These are phyloP conservation scores for Sporothrix euskadiensis DNA, from an alignment of 2,329 filamentous ascomycete species.

Conservation along the genomic window DNA sequence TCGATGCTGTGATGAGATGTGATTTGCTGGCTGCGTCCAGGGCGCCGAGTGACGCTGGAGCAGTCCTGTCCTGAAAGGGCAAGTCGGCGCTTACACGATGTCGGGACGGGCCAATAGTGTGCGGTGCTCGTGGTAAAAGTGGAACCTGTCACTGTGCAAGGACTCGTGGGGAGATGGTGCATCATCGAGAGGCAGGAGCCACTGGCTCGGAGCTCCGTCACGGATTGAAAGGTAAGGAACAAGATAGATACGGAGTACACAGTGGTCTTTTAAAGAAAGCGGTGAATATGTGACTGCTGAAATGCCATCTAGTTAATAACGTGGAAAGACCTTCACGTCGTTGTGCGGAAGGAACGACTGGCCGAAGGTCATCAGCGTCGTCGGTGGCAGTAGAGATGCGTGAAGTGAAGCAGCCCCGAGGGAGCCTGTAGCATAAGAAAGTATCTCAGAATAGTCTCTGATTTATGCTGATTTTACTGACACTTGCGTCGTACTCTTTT, in stretches of 20 bases:
- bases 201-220: neutral
- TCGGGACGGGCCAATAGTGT: constrained; percentile 28
- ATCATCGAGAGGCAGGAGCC: constrained; percentile 2
- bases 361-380: neutral
- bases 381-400: too few species aligned
- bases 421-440: neutral
- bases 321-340: neutral
- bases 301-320: neutral
- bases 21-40: constrained; percentile 10
- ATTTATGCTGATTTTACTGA: too few species aligned
- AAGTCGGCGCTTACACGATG: constrained; percentile 30
- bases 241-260: too few species aligned
- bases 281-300: neutral
- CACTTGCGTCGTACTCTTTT: too few species aligned
- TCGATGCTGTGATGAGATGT: constrained; percentile 16
- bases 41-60: constrained; percentile 7
- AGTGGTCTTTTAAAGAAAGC: neutral
- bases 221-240: too few species aligned
- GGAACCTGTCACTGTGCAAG: neutral
- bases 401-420: too few species aligned
- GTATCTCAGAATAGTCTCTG: neutral
- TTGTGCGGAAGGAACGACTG: constrained; percentile 1
- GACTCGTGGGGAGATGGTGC: neutral
- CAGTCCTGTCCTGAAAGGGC: constrained; percentile 26
- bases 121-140: neutral